Percentiles rank a stretch among this genome's conserved stretches.
phyloP scores from a whole-genome alignment of 2,329 filamentous ascomycete genomes.

The Paecilomyces formosus region DNA sequence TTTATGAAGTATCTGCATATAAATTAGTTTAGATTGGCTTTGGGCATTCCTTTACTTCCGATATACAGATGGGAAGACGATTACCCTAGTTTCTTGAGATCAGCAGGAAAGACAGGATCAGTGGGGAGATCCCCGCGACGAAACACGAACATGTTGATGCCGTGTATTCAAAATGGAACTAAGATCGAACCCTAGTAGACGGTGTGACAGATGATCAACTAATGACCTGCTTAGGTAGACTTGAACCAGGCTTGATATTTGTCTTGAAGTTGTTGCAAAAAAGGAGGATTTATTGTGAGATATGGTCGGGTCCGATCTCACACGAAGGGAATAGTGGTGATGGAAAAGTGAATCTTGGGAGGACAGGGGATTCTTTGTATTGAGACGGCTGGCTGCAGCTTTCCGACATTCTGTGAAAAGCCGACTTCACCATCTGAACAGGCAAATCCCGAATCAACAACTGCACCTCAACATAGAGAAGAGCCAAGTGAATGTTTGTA shows the following conservation, averaged over 20 bases:
- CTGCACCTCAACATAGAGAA: not conserved
- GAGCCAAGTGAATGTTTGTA: not conserved
- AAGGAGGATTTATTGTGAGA: not conserved
- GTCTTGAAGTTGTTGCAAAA: not conserved
- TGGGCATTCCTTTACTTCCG: not conserved
- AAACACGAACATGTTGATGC: constrained; percentile 64
- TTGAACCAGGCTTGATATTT: not conserved
- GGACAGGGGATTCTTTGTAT: not conserved
- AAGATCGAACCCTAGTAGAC: not conserved
- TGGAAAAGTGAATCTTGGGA: not conserved
- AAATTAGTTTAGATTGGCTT: not conserved
- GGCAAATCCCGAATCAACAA: not conserved
- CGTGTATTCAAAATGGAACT: not conserved
- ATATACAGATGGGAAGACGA: constrained; percentile 11
- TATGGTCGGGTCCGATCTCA: not conserved
- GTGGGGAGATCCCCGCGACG: constrained; percentile 60
- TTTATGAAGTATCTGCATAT: constrained; percentile 69
- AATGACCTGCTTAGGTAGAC: too few species aligned
- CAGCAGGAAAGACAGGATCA: constrained; percentile 58
- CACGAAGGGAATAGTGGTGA: not conserved
- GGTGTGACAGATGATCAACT: not conserved
- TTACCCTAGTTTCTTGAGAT: constrained; percentile 67
- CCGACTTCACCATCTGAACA: not conserved
- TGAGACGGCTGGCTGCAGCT: not conserved
- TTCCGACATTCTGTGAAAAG: not conserved